Base-by-base conservation (phyloP, 176 grass and related monocot species). In the Aegilops longissima region DNA sequence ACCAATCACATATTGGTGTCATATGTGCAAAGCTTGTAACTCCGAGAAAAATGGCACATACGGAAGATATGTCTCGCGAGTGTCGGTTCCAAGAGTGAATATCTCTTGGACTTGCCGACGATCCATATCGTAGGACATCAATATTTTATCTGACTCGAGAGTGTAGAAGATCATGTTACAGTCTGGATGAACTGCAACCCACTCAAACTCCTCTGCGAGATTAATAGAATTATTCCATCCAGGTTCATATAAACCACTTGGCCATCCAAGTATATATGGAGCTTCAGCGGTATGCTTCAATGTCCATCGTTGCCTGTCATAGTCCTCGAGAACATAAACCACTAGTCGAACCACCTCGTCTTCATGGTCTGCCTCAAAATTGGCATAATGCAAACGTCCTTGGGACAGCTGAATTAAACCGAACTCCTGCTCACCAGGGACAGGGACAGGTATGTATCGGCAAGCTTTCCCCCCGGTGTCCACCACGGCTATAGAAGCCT, bases 91-190 rank as follows among this genome's bases (percentile, higher is more conserved):
- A 75, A 75, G 72, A 49, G 6, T 51, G 42, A 24, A 51, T 7
- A 75, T 30, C 42, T 2, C 72, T 30, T 75, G 42, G 42, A 75
- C 24, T 17, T 75, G 23, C 42, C 24, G 72, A 75, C 72, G 42
- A 44, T 75, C 72, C 72, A 75, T 75, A 51, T 75, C 72, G 25
- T 75, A 75, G 42, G 72, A 75, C 72, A 30, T 75, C 42, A 75
- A 30, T 51, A 14, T 75, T 51, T 49, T 75, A 49, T 2, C 42
- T 23, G 10, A 47, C 5, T 8, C 12, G 17, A 51, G 0, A 30
- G 6, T 27, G 72, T 49, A 75, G 24, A 75, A 49, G 6, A 75
- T 75, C 13, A 13, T 29, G 42, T 75, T 75, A 51, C 72, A 5
- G 6, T 75, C 23, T 13, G 42, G 42, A 51, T 75, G 72, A 24